Evolutionary conservation across 2,329 filamentous ascomycete genomes (phyloP).

Genomic region (Xylaria sp.): DNA sequence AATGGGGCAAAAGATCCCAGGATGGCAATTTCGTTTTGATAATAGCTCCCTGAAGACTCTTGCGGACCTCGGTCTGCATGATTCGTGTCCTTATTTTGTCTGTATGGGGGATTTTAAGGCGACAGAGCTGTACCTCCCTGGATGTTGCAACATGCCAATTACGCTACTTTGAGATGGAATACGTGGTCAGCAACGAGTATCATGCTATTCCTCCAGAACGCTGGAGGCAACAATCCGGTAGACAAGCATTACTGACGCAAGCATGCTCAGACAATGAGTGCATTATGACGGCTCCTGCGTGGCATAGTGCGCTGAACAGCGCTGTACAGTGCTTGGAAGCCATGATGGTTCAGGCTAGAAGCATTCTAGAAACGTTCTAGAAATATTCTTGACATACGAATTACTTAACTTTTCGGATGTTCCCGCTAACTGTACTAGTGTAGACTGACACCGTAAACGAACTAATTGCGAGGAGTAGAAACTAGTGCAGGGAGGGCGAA

Average conservation of each 20-base stretch:
- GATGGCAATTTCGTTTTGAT: constrained; percentile 19
- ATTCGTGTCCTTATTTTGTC: background rate
- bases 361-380: constrained; percentile 31
- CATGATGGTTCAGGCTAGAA: constrained; percentile 15
- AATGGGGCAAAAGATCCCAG: constrained; percentile 8
- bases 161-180: background rate
- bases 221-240: background rate
- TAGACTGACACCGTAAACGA: constrained; percentile 1
- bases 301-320: constrained; percentile 1
- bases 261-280: background rate
- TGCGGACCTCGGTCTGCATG: background rate
- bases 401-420: constrained; percentile 26
- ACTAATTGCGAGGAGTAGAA: background rate
- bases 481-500: background rate
- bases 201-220: background rate
- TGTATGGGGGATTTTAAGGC: background rate
- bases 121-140: background rate
- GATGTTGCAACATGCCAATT: background rate
- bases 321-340: background rate
- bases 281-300: background rate
- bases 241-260: constrained; percentile 6
- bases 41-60: constrained; percentile 9
- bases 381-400: constrained; percentile 25
- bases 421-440: constrained; percentile 31
- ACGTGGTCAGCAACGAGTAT: background rate